Base-by-base conservation (phyloP, 495 filamentous ascomycete species). In the Penicillium pancosmium region DNA sequence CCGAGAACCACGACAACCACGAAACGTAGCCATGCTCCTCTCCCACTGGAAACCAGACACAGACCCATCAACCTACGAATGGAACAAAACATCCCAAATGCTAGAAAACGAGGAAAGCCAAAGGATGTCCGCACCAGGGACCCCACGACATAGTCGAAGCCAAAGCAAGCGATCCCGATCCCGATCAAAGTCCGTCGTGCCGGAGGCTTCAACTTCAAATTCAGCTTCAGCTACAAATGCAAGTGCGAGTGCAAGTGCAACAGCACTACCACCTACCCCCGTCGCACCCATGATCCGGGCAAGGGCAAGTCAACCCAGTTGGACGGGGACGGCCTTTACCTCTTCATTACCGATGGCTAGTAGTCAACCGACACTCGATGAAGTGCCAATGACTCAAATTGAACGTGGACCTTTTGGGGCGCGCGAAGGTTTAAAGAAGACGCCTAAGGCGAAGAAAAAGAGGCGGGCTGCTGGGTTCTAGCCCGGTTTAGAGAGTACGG, bases 401-500 rank as follows among this genome's bases (percentile, higher is more conserved):
- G 75, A 81, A 48, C 72, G 72, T 19, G 79, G 78, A 4, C 53
- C 53, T 19, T 77, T 76, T 48, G 73, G 75, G 25, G 60, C 72
- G 47, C 69, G 77, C 33, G 67, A 72, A 49, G 59, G 47, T 35
- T 63, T 62, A 47, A 77, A 76, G 8, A 31, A 31, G 5, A 31
- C 27, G 27, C 8, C 27, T 31, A 31, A 31, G 58, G 43, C 57
- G 25, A 77, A 66, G 49, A 78, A 74, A 53, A 75, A 78, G 68
- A 75, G 73, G 65, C 64, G 73, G 50, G 73, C 72, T 33, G 74
- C 70, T 41, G 78, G 78, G n/a, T n/a, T n/a, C n/a, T n/a, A n/a
- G n/a, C n/a, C n/a, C n/a, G n/a, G n/a, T n/a, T n/a, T n/a, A n/a
- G n/a, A n/a, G n/a, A n/a, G n/a, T n/a, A n/a, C n/a, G n/a, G n/a